Base-by-base conservation (phyloP, 768 basidiomycete genomes). In the Mycena galopus region DNA sequence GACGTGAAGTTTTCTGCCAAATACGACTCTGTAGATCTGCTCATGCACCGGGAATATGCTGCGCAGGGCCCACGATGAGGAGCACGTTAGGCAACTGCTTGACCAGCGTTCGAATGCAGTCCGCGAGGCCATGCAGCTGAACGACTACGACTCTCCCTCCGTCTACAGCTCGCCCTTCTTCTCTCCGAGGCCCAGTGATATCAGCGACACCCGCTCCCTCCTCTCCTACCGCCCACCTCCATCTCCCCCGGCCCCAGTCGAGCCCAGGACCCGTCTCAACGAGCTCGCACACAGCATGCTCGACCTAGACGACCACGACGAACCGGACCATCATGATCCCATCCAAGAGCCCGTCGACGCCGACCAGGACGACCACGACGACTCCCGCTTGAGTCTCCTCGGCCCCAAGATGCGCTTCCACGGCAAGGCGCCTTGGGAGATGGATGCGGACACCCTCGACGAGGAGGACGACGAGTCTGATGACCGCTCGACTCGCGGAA, bases 321-420 rank as follows among this genome's bases (percentile, higher is more conserved):
- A 85, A 27, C 77, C 75, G 67, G 76, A 89, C 74, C 87, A 81
- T 67, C 80, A 84, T 58, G 77, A 82, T 9, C 76, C 78, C 55
- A 76, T 75, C 30, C 58, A 79, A 53, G 82, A 80, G 57, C 82
- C 86, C 57, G 83, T 84, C 27, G 79, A 79, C 23, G 82, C 83
- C 57, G 84, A 84, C 50, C 84, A 84, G 55, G 85, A 84, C 57
- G 85, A 88, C 42, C 85, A 85, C 11, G 76, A 84, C 42, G 81
- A 86, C 2, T 80, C 86, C 69, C 86, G 91, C 64, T 88, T 94
- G 81, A 94, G 92, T 76, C 82, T 91, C 58, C 89, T 92, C 37
- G 94, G 94, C n/a, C 94, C 94, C 33, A 94, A 90, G 81, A 93
- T 95, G 88, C 90, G 91, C 61, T 90, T 94, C 78, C 93, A 94